Evolutionary conservation across 2,329 filamentous ascomycete genomes (phyloP).

Genomic region (Trichoderma sp.): DNA sequence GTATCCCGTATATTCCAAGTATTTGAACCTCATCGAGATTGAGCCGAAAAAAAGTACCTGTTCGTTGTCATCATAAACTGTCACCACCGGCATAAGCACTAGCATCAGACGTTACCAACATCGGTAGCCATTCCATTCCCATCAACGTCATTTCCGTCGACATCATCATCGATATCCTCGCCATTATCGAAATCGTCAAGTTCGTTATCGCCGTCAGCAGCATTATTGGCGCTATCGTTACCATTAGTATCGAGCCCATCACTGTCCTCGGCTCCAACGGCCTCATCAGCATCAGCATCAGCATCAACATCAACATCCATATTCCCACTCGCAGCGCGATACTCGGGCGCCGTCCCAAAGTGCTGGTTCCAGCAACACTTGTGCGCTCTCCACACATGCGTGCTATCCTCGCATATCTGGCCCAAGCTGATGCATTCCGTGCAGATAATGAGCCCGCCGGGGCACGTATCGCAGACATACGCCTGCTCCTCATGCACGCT

Average conservation of each 20-base stretch:
- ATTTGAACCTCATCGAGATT: not conserved
- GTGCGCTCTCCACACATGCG: slow-evolving; percentile 25
- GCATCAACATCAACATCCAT: not conserved
- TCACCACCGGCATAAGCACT: not conserved
- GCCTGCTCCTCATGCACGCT: slow-evolving; percentile 11
- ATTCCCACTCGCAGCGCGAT: not conserved
- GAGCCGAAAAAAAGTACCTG: not conserved
- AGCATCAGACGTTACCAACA: not conserved
- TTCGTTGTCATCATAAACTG: not conserved
- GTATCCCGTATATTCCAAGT: not conserved
- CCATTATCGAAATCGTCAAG: not conserved
- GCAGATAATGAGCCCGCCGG: slow-evolving; percentile 22
- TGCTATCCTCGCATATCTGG: slow-evolving; percentile 9
- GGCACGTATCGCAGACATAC: slow-evolving; percentile 24
- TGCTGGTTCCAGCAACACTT: slow-evolving; percentile 3
- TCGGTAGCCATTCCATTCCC: not conserved
- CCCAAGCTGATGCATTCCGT: slow-evolving; percentile 21
- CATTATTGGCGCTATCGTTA: not conserved
- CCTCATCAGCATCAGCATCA: not conserved
- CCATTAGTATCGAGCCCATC: not conserved
- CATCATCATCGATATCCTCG: not conserved
- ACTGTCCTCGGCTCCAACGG: not conserved
- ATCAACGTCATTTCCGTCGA: not conserved
- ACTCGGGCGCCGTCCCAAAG: not conserved
- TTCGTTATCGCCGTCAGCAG: not conserved